These are phyloP conservation scores for Salix arbutifolia DNA, from an alignment of 345 rosid species.

Conservation along the genomic window DNA sequence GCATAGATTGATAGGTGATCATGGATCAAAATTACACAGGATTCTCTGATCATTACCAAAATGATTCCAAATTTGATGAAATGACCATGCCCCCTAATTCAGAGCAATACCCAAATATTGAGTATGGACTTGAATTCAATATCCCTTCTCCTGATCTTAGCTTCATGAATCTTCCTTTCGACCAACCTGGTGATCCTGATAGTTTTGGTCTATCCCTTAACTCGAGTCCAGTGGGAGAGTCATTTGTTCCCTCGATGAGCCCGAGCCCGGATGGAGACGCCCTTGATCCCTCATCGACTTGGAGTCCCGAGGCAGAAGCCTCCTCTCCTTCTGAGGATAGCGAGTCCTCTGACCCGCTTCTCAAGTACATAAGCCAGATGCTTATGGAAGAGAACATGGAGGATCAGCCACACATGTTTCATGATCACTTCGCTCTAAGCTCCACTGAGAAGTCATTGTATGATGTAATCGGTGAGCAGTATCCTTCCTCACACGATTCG, in stretches of 20 bases:
- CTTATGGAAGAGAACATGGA: slow-evolving; percentile 33
- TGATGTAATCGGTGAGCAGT: slow-evolving; percentile 16
- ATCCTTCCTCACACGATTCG: slow-evolving; percentile 9
- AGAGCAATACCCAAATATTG: slow-evolving; percentile 2
- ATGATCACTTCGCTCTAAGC: slow-evolving; percentile 20
- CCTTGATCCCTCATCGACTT: slow-evolving; percentile 7
- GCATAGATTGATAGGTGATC: background rate
- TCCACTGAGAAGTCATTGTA: slow-evolving; percentile 27
- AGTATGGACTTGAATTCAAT: background rate
- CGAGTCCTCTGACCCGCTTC: slow-evolving; percentile 24
- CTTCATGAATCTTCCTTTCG: slow-evolving; percentile 12
- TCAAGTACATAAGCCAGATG: slow-evolving; percentile 27
- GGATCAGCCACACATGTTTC: slow-evolving; percentile 20
- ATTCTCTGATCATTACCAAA: background rate
- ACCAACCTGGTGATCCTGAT: slow-evolving; percentile 4
- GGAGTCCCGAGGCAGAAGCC: slow-evolving; percentile 32
- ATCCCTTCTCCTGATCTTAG: slow-evolving; percentile 14
- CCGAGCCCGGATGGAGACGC: background rate
- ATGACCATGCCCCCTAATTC: background rate
- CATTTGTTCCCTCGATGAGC: background rate
- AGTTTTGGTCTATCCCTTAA: background rate
- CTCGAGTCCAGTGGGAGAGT: slow-evolving; percentile 8
- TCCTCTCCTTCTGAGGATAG: slow-evolving; percentile 23
- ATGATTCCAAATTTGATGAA: slow-evolving; percentile 9
- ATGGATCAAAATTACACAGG: slow-evolving; percentile 17